These are phyloP conservation scores for Ascochyta viciae-villosae DNA, from an alignment of 2,329 filamentous ascomycete species.

Conservation along the genomic window DNA sequence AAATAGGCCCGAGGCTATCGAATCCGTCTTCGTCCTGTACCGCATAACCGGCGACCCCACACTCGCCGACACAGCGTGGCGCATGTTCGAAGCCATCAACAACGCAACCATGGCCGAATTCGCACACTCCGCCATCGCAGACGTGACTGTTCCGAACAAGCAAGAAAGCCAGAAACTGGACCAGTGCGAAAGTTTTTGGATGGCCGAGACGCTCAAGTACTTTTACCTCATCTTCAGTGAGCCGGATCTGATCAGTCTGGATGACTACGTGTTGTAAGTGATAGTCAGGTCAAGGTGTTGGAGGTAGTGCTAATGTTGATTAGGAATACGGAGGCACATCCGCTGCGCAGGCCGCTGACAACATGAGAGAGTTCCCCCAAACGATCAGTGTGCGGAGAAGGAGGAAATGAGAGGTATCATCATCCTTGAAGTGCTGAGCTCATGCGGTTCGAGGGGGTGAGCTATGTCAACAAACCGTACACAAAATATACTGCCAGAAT, in stretches of 20 bases:
- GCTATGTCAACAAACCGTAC: too few species aligned
- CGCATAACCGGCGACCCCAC: constrained; percentile 79
- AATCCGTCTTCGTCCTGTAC: constrained; percentile 89
- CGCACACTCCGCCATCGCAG: constrained; percentile 73
- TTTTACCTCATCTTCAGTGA: constrained; percentile 83
- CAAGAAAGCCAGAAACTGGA: constrained; percentile 40
- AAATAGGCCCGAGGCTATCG: constrained; percentile 79
- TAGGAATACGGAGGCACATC: constrained; percentile 63
- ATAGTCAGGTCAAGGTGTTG: neutral
- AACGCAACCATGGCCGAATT: constrained; percentile 69
- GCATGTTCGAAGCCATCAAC: constrained; percentile 79
- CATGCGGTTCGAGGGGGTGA: too few species aligned
- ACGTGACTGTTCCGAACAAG: constrained; percentile 60
- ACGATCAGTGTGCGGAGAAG: too few species aligned
- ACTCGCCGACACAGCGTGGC: constrained; percentile 85
- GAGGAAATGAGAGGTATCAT: too few species aligned
- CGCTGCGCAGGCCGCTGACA: constrained; percentile 51
- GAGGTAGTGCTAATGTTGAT: too few species aligned
- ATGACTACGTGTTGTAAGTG: constrained; percentile 68
- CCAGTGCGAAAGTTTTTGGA: constrained; percentile 77
- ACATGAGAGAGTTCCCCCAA: neutral
- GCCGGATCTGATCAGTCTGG: constrained; percentile 69
- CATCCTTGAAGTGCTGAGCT: neutral
- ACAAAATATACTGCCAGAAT: too few species aligned
- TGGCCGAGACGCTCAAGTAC: constrained; percentile 90